Base-by-base conservation (phyloP, 2,329 filamentous ascomycete genomes). In the Triangularia verruculosa region DNA sequence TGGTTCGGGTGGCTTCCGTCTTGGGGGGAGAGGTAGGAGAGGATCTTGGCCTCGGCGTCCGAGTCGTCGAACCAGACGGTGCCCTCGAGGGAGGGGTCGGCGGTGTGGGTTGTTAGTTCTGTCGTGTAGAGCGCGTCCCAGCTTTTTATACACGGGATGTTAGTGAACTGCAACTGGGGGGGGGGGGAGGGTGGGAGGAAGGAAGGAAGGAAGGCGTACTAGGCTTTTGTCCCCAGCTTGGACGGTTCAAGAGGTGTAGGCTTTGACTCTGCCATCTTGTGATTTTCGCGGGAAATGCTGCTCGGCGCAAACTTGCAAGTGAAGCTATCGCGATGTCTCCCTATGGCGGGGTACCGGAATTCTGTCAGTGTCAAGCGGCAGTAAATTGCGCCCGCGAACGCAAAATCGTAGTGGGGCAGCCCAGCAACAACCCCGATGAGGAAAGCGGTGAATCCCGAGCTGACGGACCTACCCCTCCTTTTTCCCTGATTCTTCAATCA, bases 41-140 rank as follows among this genome's bases (percentile, higher is more conserved):
- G n/a, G n/a, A n/a, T n/a, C n/a, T n/a, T n/a, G n/a, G n/a, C n/a
- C n/a, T n/a, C n/a, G n/a, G n/a, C n/a, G n/a, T n/a, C n/a, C n/a
- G n/a, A 30, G 72, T 98, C 95, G 75, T 93, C 90, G 83, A 99
- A 99, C 95, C 95, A 99, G 71, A 95, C 88, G 28, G 93, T 96
- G 69, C 94, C 94, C 64, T 89, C 89, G 80, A 97, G 91, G 62
- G 84, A 78, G 9, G 91, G 86, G 78, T 96, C 87, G 66, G 84
- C 76, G 61, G 85, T 78, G 76, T 93, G 86, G 78, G 95, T 94
- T 65, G 79, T 75, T 60, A 92, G 81, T 76, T 95, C 90, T 69
- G 80, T 83, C 0, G 82, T 80, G 80, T 96, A 95, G 67, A 92
- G 85, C 20, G 78, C 79, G 76, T 94, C 88, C 90, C 90, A 93